Conservation (phyloP, 129 eudicot species). For the Apium graveolens region DNA sequence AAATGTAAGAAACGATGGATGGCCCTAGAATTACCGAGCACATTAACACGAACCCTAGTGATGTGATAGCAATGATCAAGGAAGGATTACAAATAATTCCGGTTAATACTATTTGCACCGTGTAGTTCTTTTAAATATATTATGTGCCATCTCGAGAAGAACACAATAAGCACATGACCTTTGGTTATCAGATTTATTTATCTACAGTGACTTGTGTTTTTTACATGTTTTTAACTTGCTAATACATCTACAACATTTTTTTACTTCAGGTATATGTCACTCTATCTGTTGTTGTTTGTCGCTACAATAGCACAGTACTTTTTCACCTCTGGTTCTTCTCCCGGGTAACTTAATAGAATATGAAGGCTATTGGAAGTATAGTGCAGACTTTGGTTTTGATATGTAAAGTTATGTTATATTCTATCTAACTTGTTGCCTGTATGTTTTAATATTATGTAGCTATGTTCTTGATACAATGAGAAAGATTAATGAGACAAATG, state of each 20-base stretch:
- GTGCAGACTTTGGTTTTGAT: not conserved
- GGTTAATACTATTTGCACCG: too few relatives aligned
- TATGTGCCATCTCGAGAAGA: not conserved
- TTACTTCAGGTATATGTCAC: conserved; percentile 45
- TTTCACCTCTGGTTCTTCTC: conserved; percentile 79
- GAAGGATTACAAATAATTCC: not conserved
- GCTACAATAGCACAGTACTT: conserved; percentile 78
- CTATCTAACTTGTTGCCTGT: conserved; percentile 11
- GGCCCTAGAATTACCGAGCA: too few relatives aligned
- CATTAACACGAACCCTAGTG: not conserved
- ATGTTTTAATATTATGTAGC: conserved; percentile 23
- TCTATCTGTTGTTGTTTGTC: conserved; percentile 55
- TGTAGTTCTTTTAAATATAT: too few relatives aligned
- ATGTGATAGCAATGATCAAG: not conserved
- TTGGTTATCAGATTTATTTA: not conserved
- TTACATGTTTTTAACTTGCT: not conserved
- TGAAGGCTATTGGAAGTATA: not conserved
- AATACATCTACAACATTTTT: not conserved
- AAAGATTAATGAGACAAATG: conserved; percentile 46
- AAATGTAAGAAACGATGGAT: too few relatives aligned
- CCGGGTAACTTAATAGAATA: conserved; percentile 50
- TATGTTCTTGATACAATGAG: conserved; percentile 89
- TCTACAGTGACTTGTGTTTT: not conserved
- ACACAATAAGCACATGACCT: not conserved
- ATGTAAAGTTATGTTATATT: not conserved